Base-by-base conservation (phyloP, 1,284 basidiomycete genomes). In the Schizophyllum amplum region DNA sequence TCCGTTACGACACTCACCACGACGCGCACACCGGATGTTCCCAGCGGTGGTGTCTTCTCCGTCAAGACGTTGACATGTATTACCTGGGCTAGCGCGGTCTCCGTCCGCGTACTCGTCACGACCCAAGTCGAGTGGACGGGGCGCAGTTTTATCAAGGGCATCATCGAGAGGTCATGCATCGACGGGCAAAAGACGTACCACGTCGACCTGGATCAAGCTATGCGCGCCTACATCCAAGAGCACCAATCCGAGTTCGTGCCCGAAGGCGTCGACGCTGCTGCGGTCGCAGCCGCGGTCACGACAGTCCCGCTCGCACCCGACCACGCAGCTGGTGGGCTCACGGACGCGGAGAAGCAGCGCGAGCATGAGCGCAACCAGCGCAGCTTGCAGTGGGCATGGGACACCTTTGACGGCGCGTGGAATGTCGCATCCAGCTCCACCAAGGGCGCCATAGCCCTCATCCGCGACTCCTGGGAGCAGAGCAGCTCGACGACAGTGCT, bases 171-270 rank as follows among this genome's bases (percentile, higher is more conserved):
- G 64, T 93, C 90, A 0, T 88, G 84, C 5, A 86, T 98, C 54
- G 95, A 98, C n/a, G 96, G 97, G 1, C 96, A 99, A 68, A 95
- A 90, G 71, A 76, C 80, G 54, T 97, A 95, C 69, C 93, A 98
- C 68, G 68, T 71, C 17, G 94, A 94, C 49, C 80, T 98, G 4
- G 92, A 96, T 62, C 81, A 77, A 61, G 86, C 86, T 5, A 94
- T 98, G 86, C 81, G 91, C 24, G 74, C 74, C 53, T 96, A 98
- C 74, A 94, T 98, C 66, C 80, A 87, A 59, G 85, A 88, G 55
- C 93, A 99, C 69, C 82, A 87, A 57, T 81, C 82, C 60, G 95
- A 98, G 72, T 98, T 98, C 71, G 74, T 92, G 54, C 89, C 92
- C 0, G 88, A 87, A 58, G 94, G 92, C 9, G 75, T 90, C 50